Evolutionary conservation across 2,329 filamentous ascomycete species (phyloP), one percentile per base, ranked within the genome.

Genomic region (Penicillium sp.): DNA sequence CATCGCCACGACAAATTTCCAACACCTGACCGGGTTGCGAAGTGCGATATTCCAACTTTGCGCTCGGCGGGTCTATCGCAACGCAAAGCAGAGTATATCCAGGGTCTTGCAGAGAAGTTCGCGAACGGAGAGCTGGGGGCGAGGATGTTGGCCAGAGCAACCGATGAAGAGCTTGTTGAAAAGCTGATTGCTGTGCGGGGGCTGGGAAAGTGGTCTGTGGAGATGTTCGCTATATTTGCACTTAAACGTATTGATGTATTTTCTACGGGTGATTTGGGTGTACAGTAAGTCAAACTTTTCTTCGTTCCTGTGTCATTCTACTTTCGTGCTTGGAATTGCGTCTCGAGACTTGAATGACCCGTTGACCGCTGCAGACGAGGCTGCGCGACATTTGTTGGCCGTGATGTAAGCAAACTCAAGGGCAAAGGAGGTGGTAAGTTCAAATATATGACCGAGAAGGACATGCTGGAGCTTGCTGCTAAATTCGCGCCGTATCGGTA

Each of bases 181-280:
- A 88, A 84, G 71, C 80, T 99, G 45, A 91, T 89, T 45, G 90
- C 92, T 1, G 92, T 99, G 5, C 83, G 93, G 9, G 94, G 94
- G 0, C 76, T 97, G 47, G 94, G 94, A 0, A 83, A 82, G 50
- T 97, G 94, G 94, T 92, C 88, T 45, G 92, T 96, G 13, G 92
- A 97, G 79, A 97, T 99, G 94, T 99, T 99, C 79, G 91, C 92
- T 47, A 91, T 90, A 74, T 97, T 99, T 74, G 90, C 86, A n/a
- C 79, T 99, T 39, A 97, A 97, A 81, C 82, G 92, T 11, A 88
- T 92, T 81, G 93, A 99, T 75, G 90, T 99, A 21, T 96, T 97
- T 71, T 91, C 88, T 21, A 88, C 91, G 1, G 93, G 94, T 1
- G 93, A 99, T 75, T 76, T 99, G 58, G 94, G 94, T 4, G 91